Conservation (phyloP, 805 yeast genomes). For the Candida bentonensis region DNA sequence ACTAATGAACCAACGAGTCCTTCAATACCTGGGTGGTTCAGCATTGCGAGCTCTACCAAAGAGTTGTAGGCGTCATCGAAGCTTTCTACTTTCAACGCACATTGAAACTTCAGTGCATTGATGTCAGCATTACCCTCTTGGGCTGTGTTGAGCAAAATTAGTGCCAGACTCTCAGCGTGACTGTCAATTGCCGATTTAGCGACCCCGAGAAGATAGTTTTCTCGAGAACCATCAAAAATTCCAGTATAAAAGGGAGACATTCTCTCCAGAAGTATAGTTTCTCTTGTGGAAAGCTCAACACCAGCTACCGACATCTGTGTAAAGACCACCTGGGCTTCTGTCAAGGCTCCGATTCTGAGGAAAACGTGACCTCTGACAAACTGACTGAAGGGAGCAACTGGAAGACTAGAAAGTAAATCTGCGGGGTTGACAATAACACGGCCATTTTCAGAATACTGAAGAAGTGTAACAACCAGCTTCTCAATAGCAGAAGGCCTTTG, state of each 20-base stretch:
- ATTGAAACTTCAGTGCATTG: neutral
- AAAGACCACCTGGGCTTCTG: neutral
- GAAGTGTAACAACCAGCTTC: constrained; percentile 4
- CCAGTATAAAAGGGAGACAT: neutral
- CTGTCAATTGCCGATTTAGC: neutral
- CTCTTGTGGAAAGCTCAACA: neutral
- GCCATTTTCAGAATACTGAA: constrained; percentile 3
- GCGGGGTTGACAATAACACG: neutral
- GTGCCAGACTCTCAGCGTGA: neutral
- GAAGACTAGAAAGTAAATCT: neutral
- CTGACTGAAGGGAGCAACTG: neutral
- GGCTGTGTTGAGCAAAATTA: neutral
- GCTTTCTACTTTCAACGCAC: neutral
- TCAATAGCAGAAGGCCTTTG: too few species aligned
- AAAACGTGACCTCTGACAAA: neutral
- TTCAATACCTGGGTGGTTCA: neutral
- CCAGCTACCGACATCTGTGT: neutral
- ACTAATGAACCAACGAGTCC: neutral
- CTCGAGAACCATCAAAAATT: neutral
- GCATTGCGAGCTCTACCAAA: neutral
- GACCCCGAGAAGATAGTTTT: neutral
- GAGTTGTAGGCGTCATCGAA: neutral
- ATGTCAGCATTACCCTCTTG: neutral
- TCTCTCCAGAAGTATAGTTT: neutral
- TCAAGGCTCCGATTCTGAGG: neutral